phyloP scores from a whole-genome alignment of 345 rosid species.

The Erysimum cheiranthoides region DNA sequence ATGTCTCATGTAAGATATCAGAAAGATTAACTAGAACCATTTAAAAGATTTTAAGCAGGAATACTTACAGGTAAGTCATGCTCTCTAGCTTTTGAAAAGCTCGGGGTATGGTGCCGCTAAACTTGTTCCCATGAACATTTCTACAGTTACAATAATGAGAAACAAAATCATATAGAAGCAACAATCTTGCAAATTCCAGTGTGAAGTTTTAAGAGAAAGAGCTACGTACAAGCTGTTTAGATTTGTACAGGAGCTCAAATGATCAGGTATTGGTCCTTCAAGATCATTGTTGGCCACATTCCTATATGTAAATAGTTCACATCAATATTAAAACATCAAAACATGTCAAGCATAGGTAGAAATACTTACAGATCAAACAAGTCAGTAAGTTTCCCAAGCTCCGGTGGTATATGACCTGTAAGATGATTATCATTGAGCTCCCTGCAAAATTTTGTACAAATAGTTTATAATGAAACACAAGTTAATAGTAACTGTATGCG shows the following conservation, averaged over 20 bases:
- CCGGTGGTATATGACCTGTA: slow-evolving; percentile 76
- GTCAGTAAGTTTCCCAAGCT: slow-evolving; percentile 95
- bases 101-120: slow-evolving; percentile 78
- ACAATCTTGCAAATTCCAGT: background rate
- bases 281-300: slow-evolving; percentile 85
- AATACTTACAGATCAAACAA: slow-evolving; percentile 85
- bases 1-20: background rate
- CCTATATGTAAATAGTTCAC: slow-evolving; percentile 48
- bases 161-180: slow-evolving; percentile 18
- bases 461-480: background rate
- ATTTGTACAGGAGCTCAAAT: slow-evolving; percentile 86
- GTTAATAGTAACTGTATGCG: background rate
- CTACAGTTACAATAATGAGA: slow-evolving; percentile 51
- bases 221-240: slow-evolving; percentile 84
- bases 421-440: slow-evolving; percentile 86
- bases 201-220: slow-evolving; percentile 1
- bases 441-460: slow-evolving; percentile 55
- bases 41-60: background rate
- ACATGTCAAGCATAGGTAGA: slow-evolving; percentile 12
- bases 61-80: slow-evolving; percentile 88
- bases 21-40: background rate
- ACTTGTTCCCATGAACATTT: slow-evolving; percentile 83
- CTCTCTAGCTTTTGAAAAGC: slow-evolving; percentile 85
- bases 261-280: slow-evolving; percentile 86
- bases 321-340: slow-evolving; percentile 20